Evolutionary conservation across 2,329 filamentous ascomycete genomes (phyloP).

Genomic region (Apiospora marii): DNA sequence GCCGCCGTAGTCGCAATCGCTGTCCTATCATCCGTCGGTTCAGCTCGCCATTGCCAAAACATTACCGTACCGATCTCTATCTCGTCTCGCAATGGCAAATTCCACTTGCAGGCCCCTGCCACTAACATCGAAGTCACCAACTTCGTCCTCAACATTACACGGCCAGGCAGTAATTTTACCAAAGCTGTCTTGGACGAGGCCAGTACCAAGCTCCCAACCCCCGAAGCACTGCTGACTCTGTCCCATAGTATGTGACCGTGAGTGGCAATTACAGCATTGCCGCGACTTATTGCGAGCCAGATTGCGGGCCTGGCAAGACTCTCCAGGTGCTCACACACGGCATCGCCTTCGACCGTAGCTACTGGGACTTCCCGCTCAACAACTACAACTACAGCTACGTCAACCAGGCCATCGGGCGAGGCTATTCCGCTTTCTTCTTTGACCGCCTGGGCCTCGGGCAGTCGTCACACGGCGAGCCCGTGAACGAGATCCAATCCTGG

Average conservation of each 20-base stretch:
- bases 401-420: slow-evolving; percentile 59
- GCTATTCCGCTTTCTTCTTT: slow-evolving; percentile 67
- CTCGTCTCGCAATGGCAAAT: slow-evolving; percentile 60
- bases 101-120: slow-evolving; percentile 54
- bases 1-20: background rate
- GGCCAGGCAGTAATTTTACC: slow-evolving; percentile 56
- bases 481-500: slow-evolving; percentile 19
- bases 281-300: slow-evolving; percentile 68
- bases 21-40: background rate
- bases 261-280: slow-evolving; percentile 64
- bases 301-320: slow-evolving; percentile 48
- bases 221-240: background rate
- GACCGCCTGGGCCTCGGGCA: slow-evolving; percentile 62
- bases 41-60: slow-evolving; percentile 52
- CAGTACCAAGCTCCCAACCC: slow-evolving; percentile 30
- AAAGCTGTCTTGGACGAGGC: slow-evolving; percentile 50
- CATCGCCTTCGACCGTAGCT: slow-evolving; percentile 63
- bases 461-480: slow-evolving; percentile 17
- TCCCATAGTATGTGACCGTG: background rate
- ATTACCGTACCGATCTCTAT: slow-evolving; percentile 63
- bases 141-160: slow-evolving; percentile 57
- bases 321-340: slow-evolving; percentile 62
- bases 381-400: slow-evolving; percentile 70
- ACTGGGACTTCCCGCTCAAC: slow-evolving; percentile 68
- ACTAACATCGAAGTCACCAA: slow-evolving; percentile 64